Conservation (phyloP, 768 basidiomycete species). For the Podaxis sp. region DNA sequence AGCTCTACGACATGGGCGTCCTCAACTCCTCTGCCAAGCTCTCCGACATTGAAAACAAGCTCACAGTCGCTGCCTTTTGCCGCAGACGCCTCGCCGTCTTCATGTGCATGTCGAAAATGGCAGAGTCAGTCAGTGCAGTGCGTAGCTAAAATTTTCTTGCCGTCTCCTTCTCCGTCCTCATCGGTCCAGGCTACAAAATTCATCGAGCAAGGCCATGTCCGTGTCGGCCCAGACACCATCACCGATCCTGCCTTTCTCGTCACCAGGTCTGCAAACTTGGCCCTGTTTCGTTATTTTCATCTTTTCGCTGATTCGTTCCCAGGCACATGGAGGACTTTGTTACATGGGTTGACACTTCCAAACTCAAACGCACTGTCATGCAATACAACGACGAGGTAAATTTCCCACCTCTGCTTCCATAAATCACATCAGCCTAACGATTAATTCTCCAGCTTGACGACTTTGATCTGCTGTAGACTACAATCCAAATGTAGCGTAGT, state of each 20-base stretch:
- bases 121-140: conserved; percentile 91
- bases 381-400: conserved; percentile 91
- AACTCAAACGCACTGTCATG: conserved; percentile 94
- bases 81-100: conserved; percentile 88
- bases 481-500: neutral
- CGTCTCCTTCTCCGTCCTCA: conserved; percentile 2
- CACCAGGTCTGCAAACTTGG: conserved; percentile 52
- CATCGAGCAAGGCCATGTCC: conserved; percentile 97
- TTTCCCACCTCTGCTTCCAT: neutral
- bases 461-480: conserved; percentile 71
- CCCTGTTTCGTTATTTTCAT: no score
- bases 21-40: conserved; percentile 84
- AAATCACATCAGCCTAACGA: conserved; percentile 11
- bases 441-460: conserved; percentile 71
- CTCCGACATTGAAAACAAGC: conserved; percentile 92
- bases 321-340: conserved; percentile 99
- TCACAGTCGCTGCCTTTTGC: conserved; percentile 94
- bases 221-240: conserved; percentile 93
- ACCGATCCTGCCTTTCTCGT: conserved; percentile 97
- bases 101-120: conserved; percentile 91
- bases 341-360: conserved; percentile 98
- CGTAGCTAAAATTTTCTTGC: conserved; percentile 26
- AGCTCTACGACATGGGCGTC: conserved; percentile 96
- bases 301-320: neutral
- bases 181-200: conserved; percentile 81